A percentile compares a stretch with the other conserved stretches of the same genome.
These are phyloP conservation scores for Colletotrichum phormii DNA, from an alignment of 2,329 filamentous ascomycete genomes.

Conservation along the genomic window DNA sequence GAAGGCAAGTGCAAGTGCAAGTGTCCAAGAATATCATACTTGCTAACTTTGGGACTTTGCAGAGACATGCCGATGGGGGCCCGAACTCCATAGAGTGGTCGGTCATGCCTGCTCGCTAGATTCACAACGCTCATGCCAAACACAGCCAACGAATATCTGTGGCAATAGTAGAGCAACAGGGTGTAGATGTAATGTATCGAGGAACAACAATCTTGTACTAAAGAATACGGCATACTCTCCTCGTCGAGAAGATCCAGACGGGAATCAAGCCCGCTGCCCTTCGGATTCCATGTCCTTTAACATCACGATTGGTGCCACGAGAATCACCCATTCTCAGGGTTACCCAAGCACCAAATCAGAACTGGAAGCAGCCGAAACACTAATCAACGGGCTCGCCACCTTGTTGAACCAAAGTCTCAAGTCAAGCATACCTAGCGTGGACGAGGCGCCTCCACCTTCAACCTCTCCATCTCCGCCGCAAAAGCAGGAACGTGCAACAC, in stretches of 20 bases:
- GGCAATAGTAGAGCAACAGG: background rate
- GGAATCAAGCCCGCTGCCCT: background rate
- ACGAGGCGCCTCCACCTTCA: background rate
- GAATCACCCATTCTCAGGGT: background rate
- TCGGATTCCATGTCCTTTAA: background rate
- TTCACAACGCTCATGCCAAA: background rate
- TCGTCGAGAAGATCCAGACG: background rate
- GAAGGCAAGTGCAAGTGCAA: background rate
- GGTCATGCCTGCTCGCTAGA: background rate
- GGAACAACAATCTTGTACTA: background rate
- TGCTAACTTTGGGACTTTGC: background rate
- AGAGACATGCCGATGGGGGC: background rate
- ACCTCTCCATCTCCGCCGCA: background rate
- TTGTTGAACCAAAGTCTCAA: background rate
- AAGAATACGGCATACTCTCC: background rate
- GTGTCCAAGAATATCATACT: background rate
- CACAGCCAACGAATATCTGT: background rate
- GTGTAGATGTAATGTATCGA: background rate
- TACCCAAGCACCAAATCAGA: background rate
- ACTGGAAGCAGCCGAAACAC: background rate
- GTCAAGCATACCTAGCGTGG: background rate
- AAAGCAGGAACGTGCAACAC: background rate
- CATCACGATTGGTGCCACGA: background rate
- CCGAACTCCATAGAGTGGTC: background rate
- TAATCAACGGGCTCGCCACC: background rate